These are phyloP conservation scores for Fraxinus angustifolia DNA, from an alignment of 305 asterid species.

Conservation along the genomic window DNA sequence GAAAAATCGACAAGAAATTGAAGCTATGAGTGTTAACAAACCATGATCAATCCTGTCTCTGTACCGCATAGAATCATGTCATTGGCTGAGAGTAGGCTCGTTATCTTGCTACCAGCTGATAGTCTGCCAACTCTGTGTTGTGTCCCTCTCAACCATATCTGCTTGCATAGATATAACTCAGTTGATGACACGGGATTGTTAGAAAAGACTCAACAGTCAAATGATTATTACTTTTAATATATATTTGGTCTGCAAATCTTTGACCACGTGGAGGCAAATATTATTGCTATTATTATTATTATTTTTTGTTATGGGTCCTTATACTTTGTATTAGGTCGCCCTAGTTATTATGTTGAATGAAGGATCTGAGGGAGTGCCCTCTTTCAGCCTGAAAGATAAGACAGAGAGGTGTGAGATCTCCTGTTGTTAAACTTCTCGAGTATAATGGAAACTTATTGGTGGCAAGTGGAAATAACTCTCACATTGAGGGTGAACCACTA, in stretches of 20 bases:
- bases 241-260: background rate
- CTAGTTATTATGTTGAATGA: background rate
- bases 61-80: slow-evolving; percentile 93
- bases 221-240: background rate
- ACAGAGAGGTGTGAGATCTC: background rate
- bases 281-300: background rate
- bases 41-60: slow-evolving; percentile 87
- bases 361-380: background rate
- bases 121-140: slow-evolving; percentile 85
- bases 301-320: background rate
- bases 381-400: background rate
- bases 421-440: background rate
- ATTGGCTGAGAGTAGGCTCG: slow-evolving; percentile 79
- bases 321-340: background rate
- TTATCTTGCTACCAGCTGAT: slow-evolving; percentile 92
- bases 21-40: slow-evolving; percentile 16
- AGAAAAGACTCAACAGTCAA: background rate
- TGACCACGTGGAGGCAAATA: background rate
- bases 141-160: slow-evolving; percentile 95
- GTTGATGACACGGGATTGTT: background rate
- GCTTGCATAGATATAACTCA: background rate
- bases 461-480: background rate
- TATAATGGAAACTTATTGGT: background rate
- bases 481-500: background rate
- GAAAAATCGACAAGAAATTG: background rate